Conservation (phyloP, 2,329 filamentous ascomycete genomes). For the Sarocladiaceae sp. region DNA sequence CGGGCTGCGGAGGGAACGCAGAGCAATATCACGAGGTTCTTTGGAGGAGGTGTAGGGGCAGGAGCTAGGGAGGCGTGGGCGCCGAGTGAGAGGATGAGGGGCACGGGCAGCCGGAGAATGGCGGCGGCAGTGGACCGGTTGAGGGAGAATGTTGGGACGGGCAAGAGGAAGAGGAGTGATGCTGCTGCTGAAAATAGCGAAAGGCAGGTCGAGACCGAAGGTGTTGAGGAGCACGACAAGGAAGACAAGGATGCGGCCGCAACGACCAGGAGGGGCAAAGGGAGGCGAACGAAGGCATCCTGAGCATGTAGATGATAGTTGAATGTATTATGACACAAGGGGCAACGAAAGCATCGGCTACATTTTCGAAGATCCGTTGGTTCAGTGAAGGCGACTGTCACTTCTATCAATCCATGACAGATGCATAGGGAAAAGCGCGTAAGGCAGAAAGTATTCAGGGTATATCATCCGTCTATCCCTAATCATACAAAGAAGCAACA, state of each 20-base stretch:
- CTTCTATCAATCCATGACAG: no score
- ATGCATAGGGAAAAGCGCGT: no score
- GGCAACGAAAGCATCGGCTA: not conserved
- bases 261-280: not conserved
- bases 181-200: conserved; percentile 15
- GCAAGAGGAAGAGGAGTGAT: conserved; percentile 17
- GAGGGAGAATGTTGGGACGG: conserved; percentile 29
- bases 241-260: not conserved
- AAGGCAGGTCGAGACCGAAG: conserved; percentile 11
- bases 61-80: conserved; percentile 63
- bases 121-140: conserved; percentile 65
- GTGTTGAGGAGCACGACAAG: not conserved
- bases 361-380: no score
- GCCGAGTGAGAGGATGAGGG: conserved; percentile 51
- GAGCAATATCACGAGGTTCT: conserved; percentile 91
- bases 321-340: not conserved
- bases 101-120: conserved; percentile 63
- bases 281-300: not conserved
- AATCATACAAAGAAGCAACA: not conserved
- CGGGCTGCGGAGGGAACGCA: conserved; percentile 87
- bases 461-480: no score
- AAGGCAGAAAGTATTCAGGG: no score
- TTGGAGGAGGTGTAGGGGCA: conserved; percentile 66
- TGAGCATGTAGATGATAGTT: not conserved
- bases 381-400: no score